Percentiles rank a stretch among this genome's conserved stretches.
Conservation (phyloP, 2,329 filamentous ascomycete genomes). For the Xylaria sp. region DNA sequence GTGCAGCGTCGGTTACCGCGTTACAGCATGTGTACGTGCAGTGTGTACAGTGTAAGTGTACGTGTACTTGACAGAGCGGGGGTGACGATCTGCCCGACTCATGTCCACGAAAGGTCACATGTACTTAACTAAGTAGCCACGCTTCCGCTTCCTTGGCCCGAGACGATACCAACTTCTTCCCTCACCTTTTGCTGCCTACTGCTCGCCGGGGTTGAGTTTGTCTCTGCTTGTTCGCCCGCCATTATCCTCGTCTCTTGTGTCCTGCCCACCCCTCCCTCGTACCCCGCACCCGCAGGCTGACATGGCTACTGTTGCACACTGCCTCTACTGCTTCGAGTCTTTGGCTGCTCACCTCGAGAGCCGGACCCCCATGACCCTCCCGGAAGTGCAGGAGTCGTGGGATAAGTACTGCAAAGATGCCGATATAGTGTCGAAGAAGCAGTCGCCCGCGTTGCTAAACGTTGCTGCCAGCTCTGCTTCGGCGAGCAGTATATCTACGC, state of each 20-base stretch:
- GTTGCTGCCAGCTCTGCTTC: constrained; percentile 36
- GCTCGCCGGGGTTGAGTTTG: background rate
- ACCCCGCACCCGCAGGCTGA: background rate
- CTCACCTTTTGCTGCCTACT: too few species aligned
- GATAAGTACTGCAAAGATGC: constrained; percentile 45
- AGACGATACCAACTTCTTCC: too few species aligned
- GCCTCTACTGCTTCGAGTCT: constrained; percentile 90
- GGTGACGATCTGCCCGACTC: constrained; percentile 6
- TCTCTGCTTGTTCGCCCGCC: background rate
- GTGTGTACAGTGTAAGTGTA: too few species aligned
- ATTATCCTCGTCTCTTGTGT: background rate
- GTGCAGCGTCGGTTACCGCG: too few species aligned
- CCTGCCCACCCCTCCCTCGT: background rate
- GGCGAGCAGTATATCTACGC: constrained; percentile 37
- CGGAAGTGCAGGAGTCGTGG: constrained; percentile 72
- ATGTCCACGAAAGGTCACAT: too few species aligned
- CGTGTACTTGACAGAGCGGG: constrained; percentile 4
- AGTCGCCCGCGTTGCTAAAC: constrained; percentile 37
- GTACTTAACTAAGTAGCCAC: background rate
- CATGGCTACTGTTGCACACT: constrained; percentile 88
- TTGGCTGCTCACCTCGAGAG: constrained; percentile 77
- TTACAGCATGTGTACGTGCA: too few species aligned
- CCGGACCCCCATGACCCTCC: constrained; percentile 69
- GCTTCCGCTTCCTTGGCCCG: too few species aligned
- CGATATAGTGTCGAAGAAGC: constrained; percentile 37